A percentile compares a stretch with the other conserved stretches of the same genome.
Evolutionary conservation across 1,139 yeast genomes (phyloP).

Genomic region (Taphrina deformans): DNA sequence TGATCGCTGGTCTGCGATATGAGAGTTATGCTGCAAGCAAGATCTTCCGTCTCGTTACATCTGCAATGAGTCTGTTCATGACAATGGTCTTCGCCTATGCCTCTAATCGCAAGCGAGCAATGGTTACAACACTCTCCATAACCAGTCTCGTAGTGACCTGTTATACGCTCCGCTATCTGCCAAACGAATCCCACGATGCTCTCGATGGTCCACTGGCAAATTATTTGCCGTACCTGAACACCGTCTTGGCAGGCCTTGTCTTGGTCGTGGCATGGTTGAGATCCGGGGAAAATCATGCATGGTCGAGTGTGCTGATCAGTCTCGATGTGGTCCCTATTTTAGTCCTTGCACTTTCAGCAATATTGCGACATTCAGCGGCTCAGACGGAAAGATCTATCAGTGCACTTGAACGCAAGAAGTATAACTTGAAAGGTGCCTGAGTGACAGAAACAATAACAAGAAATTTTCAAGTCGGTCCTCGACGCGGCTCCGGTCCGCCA

Average conservation of each 20-base stretch:
- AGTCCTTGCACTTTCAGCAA: background rate
- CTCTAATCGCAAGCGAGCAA: background rate
- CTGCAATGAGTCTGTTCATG: background rate
- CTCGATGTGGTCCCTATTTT: slow-evolving; percentile 6
- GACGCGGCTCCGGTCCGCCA: too few species aligned
- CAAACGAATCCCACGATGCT: background rate
- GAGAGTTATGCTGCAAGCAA: background rate
- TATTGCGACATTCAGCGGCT: background rate
- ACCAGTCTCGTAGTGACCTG: slow-evolving; percentile 19
- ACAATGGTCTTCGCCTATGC: background rate
- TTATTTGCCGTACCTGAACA: background rate
- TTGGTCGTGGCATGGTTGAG: background rate
- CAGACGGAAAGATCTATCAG: background rate
- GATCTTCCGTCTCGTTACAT: background rate
- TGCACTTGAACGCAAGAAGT: background rate
- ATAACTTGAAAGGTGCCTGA: slow-evolving; percentile 10
- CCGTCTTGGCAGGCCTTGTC: background rate
- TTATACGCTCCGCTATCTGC: background rate
- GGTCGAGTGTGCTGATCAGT: background rate
- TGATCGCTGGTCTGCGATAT: background rate
- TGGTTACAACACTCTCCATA: slow-evolving; percentile 8
- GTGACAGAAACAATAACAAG: background rate
- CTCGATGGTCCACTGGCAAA: slow-evolving; percentile 6
- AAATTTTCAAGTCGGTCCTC: background rate
- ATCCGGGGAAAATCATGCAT: background rate